A percentile compares a stretch with the other conserved stretches of the same genome.
Evolutionary conservation across 140 eudicot species (phyloP).

Genomic region (Flaveria floridana): DNA sequence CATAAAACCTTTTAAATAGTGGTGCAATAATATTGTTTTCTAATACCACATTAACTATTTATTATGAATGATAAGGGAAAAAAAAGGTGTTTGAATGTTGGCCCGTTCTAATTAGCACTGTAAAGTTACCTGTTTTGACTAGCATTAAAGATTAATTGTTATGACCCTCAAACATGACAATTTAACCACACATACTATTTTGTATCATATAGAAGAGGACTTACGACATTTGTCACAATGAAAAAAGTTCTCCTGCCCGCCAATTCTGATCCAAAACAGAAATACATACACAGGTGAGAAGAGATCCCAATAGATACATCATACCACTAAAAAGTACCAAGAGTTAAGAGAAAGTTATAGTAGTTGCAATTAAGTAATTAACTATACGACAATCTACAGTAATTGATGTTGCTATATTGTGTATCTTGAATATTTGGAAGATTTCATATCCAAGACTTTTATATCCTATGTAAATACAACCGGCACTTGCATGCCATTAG

Average conservation of each 20-base stretch:
- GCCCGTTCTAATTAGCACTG: neutral
- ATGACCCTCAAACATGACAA: neutral
- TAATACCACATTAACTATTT: neutral
- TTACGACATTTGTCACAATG: conserved; percentile 85
- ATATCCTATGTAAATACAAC: conserved; percentile 6
- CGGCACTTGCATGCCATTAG: neutral
- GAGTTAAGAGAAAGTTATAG: neutral
- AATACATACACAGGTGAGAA: conserved; percentile 22
- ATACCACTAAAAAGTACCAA: neutral
- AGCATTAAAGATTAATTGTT: neutral
- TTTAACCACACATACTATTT: neutral
- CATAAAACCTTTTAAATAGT: neutral
- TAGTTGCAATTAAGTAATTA: neutral
- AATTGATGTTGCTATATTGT: neutral
- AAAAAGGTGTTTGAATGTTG: neutral
- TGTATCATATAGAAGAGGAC: conserved; percentile 28
- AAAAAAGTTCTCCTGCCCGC: conserved; percentile 62
- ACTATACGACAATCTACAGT: neutral
- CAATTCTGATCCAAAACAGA: conserved; percentile 47
- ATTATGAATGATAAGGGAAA: neutral
- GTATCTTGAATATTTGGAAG: conserved; percentile 6
- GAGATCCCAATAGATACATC: conserved; percentile 10
- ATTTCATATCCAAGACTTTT: conserved; percentile 3
- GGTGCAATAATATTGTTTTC: neutral
- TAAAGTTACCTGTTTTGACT: neutral